Base-by-base conservation (phyloP, 2,329 filamentous ascomycete species). In the Neonectria magnoliae region DNA sequence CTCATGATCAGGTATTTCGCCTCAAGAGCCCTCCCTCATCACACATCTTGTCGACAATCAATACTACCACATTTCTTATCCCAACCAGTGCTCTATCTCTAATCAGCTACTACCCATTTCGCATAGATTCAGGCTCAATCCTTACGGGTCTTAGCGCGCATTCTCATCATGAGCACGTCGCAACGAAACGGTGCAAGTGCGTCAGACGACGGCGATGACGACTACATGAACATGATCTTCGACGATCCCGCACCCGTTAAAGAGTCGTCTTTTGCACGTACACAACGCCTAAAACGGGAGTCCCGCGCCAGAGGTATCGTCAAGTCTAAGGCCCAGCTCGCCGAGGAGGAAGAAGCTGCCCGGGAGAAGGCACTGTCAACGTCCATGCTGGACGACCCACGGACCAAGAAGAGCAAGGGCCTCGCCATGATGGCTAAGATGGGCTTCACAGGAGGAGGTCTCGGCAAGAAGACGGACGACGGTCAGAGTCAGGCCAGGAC, bases 201-300 rank as follows among this genome's bases (percentile, higher is more conserved):
- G 44, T 59, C 69, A 9, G 71, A 85, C 3, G 92, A 93, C 7
- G 93, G 94, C 20, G 93, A 94, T 68, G 94, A 98, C 68, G 96
- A 99, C 80, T 98, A 99, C 84, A 97, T 99, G 92, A 93, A 91
- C 73, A 98, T 99, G 95, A 85, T 90, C 14, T 94, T 99, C 76
- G 85, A 88, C 18, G 92, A 97, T 29, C 76, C 86, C 80, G 74
- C 84, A 77, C 76, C 87, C 81, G 79, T 81, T 81, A 77, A 73
- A 69, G 84, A 87, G 72, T 84, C 84, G 1, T 88, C 85, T 1
- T 75, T 88, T 14, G 85, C 88, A 73, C 82, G 86, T n/a, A 81
- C 83, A 7, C 78, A 82, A 67, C 83, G 84, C 8, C 80, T 85
- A 29, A 83, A 84, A 71, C 85, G 84, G 72, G 87, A 93, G 80